Evolutionary conservation across 345 rosid genomes (phyloP).

Genomic region (Isatis tinctoria): DNA sequence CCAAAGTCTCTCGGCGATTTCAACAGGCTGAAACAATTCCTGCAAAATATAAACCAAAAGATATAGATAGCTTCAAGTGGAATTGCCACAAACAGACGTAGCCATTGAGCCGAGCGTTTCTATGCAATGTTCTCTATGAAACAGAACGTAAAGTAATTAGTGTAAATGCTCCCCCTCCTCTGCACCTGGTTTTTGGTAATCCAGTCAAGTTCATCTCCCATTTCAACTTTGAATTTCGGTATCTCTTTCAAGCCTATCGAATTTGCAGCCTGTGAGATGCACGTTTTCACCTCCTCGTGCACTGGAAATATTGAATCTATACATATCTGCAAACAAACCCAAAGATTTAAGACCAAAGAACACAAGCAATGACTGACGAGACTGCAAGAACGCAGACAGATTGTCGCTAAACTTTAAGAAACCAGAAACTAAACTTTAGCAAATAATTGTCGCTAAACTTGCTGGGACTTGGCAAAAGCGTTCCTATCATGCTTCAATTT

Average conservation of each 20-base stretch:
- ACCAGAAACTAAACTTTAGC: neutral
- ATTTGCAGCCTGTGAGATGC: conserved; percentile 64
- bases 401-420: neutral
- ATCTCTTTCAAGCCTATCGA: conserved; percentile 66
- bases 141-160: neutral
- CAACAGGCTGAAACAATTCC: conserved; percentile 75
- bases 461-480: neutral
- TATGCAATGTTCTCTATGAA: neutral
- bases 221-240: conserved; percentile 56
- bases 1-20: conserved; percentile 73
- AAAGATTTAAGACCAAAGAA: neutral
- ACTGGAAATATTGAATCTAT: conserved; percentile 68
- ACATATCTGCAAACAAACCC: conserved; percentile 43
- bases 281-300: conserved; percentile 45
- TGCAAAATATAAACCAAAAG: conserved; percentile 28
- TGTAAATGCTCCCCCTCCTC: neutral
- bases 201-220: conserved; percentile 67
- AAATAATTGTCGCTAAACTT: neutral
- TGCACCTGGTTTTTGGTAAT: conserved; percentile 64
- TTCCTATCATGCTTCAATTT: neutral
- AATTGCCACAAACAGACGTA: neutral
- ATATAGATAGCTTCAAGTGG: conserved; percentile 7
- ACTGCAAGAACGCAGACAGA: neutral
- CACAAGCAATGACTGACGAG: neutral
- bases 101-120: neutral